A percentile compares a stretch with the other conserved stretches of the same genome.
Conservation (phyloP, 768 basidiomycete species). For the Leucosporidium scottii region DNA sequence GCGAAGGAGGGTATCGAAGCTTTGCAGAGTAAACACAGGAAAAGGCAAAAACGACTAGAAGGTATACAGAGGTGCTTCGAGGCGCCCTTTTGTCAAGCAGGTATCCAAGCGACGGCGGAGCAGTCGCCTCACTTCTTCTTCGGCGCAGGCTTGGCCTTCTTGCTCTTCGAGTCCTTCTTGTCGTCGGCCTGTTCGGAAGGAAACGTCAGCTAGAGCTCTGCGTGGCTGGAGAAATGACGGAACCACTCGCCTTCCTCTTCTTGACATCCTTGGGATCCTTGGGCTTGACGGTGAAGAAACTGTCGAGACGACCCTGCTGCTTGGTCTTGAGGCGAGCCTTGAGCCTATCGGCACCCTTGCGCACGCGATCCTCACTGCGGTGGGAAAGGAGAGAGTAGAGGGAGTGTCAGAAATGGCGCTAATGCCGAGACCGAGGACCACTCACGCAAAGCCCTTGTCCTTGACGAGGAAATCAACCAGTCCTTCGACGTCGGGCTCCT, state of each 20-base stretch:
- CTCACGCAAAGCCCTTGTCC: conserved; percentile 96
- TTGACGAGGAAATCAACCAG: conserved; percentile 85
- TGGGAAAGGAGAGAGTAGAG: neutral
- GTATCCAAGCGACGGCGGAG: no score
- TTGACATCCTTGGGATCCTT: conserved; percentile 24
- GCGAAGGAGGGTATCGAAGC: no score
- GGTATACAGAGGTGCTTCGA: no score
- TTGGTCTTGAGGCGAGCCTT: conserved; percentile 77
- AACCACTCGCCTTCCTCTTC: conserved; percentile 28
- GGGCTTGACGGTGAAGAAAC: conserved; percentile 62
- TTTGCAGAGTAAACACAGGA: no score
- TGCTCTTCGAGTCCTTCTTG: conserved; percentile 24
- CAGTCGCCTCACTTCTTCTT: conserved; percentile 1
- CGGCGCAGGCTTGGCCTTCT: conserved; percentile 10
- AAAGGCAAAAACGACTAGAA: no score
- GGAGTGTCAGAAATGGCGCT: neutral
- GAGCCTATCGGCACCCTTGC: conserved; percentile 89
- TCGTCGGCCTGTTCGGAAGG: conserved; percentile 21
- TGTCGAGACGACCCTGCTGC: conserved; percentile 91
- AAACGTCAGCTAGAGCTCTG: no score
- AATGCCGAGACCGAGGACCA: conserved; percentile 5
- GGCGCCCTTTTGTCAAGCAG: no score
- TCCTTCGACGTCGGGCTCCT: conserved; percentile 82
- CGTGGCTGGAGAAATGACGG: neutral
- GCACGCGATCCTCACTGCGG: conserved; percentile 84